Base-by-base conservation (phyloP, 768 basidiomycete species). In the Suillus americanus region DNA sequence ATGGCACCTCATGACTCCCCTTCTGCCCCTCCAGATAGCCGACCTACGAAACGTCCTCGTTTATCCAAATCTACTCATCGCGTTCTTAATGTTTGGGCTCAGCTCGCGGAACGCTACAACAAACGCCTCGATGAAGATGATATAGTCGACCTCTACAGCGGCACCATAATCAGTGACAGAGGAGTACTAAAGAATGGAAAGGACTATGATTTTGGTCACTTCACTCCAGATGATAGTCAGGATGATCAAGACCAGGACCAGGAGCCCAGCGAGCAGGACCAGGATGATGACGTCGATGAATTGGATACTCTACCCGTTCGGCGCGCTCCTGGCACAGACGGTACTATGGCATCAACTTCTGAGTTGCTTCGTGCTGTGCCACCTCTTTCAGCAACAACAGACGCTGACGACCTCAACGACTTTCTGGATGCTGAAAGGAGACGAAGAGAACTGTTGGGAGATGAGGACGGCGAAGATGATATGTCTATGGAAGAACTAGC, bases 51-150 rank as follows among this genome's bases (percentile, higher is more conserved):
- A 74, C 83, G 82, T 62, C 79, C 76, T 45, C 84, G 87, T 62
- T 76, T 81, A 9, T 85, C 85, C 0, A 59, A 28, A 28, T 77
- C 74, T 14, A 80, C 82, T 5, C 75, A 80, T 68, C 86, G 88
- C 3, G 78, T 92, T 43, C 77, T 86, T 28, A 82, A 84, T 68
- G 78, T 85, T 16, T 92, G 92, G 91, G 80, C 84, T 33, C 80
- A 84, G 60, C 84, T 94, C 4, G 90, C 85, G 3, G 85, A 89
- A 56, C 84, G 89, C 30, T 89, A 92, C 71, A 81, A 83, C 40
- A 82, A 85, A 60, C 81, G 82, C 51, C 77, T 91, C 45, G 89
- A 91, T 68, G 88, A 93, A 70, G 92, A 94, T 74, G 92, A 94
- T 73, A 88, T 93, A 54, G 80, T 94, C 38, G 89, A 93, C 70